Evolutionary conservation across 1,284 basidiomycete genomes (phyloP).

Genomic region (Ganoderma meredithae): DNA sequence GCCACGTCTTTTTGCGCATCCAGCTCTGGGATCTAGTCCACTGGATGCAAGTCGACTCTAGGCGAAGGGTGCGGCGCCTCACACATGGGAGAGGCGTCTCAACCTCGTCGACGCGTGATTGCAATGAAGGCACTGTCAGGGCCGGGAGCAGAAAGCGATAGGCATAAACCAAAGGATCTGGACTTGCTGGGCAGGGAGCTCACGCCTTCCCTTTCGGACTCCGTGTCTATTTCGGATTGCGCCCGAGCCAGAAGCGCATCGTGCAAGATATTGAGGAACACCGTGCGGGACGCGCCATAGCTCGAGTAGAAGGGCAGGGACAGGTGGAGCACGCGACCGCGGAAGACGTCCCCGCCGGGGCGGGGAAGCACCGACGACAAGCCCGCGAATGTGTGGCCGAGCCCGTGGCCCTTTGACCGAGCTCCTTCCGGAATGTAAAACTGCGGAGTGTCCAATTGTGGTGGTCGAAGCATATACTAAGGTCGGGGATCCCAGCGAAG

Average conservation of each 20-base stretch:
- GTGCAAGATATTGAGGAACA: not conserved
- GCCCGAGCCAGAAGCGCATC: not conserved
- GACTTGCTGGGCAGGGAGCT: not conserved
- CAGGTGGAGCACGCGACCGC: not conserved
- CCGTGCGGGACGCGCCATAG: not conserved
- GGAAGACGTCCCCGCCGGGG: not conserved
- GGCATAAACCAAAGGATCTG: not conserved
- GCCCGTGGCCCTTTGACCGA: not conserved
- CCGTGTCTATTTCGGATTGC: not conserved
- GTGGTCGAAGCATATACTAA: not conserved
- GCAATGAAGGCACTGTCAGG: not conserved
- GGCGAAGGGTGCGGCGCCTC: not conserved
- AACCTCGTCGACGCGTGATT: not conserved
- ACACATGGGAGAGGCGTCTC: not conserved
- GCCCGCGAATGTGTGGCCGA: not conserved
- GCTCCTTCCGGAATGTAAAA: not conserved
- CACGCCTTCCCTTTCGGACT: not conserved
- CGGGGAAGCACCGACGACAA: not conserved
- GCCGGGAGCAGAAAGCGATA: not conserved
- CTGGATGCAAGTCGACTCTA: not conserved
- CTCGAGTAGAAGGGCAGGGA: not conserved
- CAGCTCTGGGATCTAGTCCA: not conserved
- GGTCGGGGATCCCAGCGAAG: not conserved
- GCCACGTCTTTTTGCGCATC: not conserved
- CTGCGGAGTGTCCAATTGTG: not conserved